phyloP scores from a whole-genome alignment of 306 rosid species.

The Vicia faba region DNA sequence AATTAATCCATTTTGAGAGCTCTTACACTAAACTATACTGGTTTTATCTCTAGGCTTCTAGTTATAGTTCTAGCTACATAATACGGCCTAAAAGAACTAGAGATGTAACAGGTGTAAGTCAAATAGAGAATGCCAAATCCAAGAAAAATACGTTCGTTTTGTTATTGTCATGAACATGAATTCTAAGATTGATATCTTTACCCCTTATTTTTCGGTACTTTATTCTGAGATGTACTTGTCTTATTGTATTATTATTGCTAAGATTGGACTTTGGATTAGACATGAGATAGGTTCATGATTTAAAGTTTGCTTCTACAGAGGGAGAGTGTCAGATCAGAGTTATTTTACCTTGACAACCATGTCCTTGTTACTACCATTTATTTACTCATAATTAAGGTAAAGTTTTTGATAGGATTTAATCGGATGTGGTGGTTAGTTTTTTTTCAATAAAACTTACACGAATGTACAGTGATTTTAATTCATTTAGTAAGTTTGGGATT shows the following conservation, averaged over 20 bases:
- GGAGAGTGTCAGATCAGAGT: background rate
- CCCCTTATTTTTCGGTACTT: background rate
- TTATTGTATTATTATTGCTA: background rate
- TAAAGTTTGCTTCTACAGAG: background rate
- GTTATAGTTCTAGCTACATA: background rate
- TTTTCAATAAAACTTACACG: too few relatives aligned
- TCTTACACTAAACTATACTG: too few relatives aligned
- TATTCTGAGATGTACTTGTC: conserved; percentile 15
- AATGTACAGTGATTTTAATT: too few relatives aligned
- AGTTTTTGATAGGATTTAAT: background rate
- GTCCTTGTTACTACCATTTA: background rate
- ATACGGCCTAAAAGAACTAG: background rate
- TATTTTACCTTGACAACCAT: conserved; percentile 8
- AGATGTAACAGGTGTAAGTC: background rate
- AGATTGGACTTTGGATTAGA: conserved; percentile 14
- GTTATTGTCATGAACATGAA: conserved; percentile 19
- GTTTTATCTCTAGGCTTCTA: background rate
- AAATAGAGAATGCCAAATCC: background rate
- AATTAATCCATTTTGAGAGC: too few relatives aligned
- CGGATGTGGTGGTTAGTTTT: too few relatives aligned
- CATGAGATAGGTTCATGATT: conserved; percentile 4
- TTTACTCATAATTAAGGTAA: background rate
- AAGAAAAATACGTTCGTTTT: conserved; percentile 11
- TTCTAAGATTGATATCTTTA: conserved; percentile 1
- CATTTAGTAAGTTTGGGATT: too few relatives aligned